Base-by-base conservation (phyloP, 176 grass and related monocot species). In the Secale cereale region DNA sequence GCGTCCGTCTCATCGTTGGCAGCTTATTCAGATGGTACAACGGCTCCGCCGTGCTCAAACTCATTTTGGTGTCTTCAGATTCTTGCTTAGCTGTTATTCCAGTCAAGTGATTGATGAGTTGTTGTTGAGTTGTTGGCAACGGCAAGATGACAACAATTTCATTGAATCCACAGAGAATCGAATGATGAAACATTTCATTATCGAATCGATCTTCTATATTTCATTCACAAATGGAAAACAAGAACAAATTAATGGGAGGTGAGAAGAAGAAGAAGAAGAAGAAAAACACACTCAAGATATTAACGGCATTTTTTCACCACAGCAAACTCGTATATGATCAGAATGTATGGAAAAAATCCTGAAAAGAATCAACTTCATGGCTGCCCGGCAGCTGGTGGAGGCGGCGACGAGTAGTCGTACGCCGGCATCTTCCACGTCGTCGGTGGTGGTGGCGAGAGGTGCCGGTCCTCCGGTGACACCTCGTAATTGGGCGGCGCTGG, bases 391-490 rank as follows among this genome's bases (percentile, higher is more conserved):
- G 83, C 48, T 5, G 91, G 88, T 6, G 93, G 90, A 0, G 93
- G 93, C n/a, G 93, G 93, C 12, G 92, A 90, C 4, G 88, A 84
- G 76, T 93, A 93, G 61, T 90, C 81, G 33, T 83, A 90, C 40
- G 71, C 69, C 9, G 91, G 91, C 61, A 90, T 73, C 57, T 68
- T 81, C 59, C 56, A 59, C 54, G 83, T 27, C 16, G 48, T 6
- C 22, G 35, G n/a, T 19, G 91, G 89, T 4, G 92, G 92, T 0
- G 89, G 92, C 2, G 90, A 91, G 23, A 72, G 33, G 23, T 88
- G 79, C 5, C 76, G 76, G 3, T 89, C 69, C 59, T 85, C 83
- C 3, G 48, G 48, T 52, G 48, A 52, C 48, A 19, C 48, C 48
- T 52, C 48, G 48, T 52, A 52, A 16, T 52, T 87, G 81, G 88